phyloP scores from a whole-genome alignment of 371 early-diverging fungal species.

The Chytridium lagenaria region DNA sequence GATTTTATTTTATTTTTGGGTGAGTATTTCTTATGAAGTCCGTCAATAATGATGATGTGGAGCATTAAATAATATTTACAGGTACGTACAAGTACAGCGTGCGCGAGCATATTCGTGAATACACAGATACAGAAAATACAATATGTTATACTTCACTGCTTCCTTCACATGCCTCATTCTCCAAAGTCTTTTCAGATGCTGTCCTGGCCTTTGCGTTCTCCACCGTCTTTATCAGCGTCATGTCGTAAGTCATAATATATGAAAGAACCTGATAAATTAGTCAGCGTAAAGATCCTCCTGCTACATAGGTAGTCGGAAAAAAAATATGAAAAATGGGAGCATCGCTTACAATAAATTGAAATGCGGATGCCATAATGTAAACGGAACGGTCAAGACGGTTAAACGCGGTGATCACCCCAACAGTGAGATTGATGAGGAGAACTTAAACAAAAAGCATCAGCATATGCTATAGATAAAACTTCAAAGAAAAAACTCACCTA shows the following conservation, averaged over 20 bases:
- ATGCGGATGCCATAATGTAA: neutral
- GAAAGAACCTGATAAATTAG: constrained; percentile 4
- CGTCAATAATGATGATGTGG: no score
- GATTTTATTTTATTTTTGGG: no score
- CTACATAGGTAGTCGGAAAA: neutral
- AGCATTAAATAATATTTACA: no score
- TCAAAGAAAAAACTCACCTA: neutral
- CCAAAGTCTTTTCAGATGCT: no score
- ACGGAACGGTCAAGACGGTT: neutral
- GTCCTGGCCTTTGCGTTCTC: no score
- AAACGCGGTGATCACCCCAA: neutral
- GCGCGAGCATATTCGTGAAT: no score
- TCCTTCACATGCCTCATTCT: no score
- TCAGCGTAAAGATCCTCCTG: neutral
- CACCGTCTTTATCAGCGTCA: neutral
- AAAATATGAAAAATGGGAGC: no score
- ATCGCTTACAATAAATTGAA: constrained; percentile 1
- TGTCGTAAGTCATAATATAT: constrained; percentile 1
- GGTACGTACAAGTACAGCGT: no score
- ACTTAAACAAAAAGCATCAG: neutral
- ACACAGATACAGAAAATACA: no score
- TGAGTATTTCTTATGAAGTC: no score
- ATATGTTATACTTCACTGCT: no score
- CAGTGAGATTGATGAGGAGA: neutral
- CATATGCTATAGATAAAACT: neutral